Base-by-base conservation (phyloP, 176 grass and related monocot genomes). In the Stipa capillata region DNA sequence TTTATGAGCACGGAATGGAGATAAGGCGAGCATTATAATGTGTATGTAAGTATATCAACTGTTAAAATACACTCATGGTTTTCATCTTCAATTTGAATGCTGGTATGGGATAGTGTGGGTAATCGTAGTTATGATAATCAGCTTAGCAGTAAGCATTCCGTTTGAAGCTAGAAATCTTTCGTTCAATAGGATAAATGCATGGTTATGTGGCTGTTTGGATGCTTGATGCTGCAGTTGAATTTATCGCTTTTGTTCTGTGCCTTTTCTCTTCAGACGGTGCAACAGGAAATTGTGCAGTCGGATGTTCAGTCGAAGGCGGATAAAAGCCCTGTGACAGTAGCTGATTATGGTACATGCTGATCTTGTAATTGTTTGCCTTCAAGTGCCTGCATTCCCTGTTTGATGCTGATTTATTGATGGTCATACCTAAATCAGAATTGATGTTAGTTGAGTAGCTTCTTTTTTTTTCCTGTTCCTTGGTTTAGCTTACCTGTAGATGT, bases 241-340 rank as follows among this genome's bases (percentile, higher is more conserved):
- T 76, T 42, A 58, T 34, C 85, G 14, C 29, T 73, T 9, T 73
- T 85, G 8, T 61, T 56, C 68, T 63, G 2, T 57, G 40, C 77
- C 37, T 67, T 60, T 84, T 52, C 37, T 80, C 28, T 77, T 6
- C 85, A 98, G 95, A 24, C 47, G 27, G 92, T 98, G 35, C 95
- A 98, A 62, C 83, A 86, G 62, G 85, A 90, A 63, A 89, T 98
- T 61, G 74, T 81, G 81, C 84, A 94, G 49, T 98, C 95, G 35
- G 92, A 90, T 52, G 52, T 94, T 48, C 95, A 98, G 54, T 92
- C 95, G 15, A 98, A 98, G 78, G 72, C 90, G 0, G 95, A 98
- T 72, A 90, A 87, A 80, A 98, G 85, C 47, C 95, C 95, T 24
- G 95, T 98, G 2, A 98, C 95, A 8, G 92, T 98, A 28, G 95